Base-by-base conservation (phyloP, 2,329 filamentous ascomycete genomes). In the Tolypocladium inflatum region DNA sequence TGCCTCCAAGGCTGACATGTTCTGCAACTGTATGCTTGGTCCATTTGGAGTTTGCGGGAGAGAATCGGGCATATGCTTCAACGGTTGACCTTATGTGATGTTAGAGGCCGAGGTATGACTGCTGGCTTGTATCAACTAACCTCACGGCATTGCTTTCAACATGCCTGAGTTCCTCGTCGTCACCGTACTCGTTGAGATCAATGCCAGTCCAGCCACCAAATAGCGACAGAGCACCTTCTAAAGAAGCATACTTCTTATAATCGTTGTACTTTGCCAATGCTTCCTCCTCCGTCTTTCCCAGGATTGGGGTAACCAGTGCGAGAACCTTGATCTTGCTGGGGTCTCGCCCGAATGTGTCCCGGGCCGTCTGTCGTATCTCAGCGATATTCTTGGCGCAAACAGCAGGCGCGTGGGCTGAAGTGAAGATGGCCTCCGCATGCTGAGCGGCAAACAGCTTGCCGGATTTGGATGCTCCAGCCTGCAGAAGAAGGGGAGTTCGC, bases 191-290 rank as follows among this genome's bases (percentile, higher is more conserved):
- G 38, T 78, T 74, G 17, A 80, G 63, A 56, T 80, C 77, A 30
- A 80, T 79, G 2, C 78, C 88, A 0, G 87, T 90, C 87, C 87
- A 91, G 1, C 88, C 88, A 23, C 86, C 86, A 64, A 90, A 91
- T 21, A 90, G 70, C 1, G 87, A 84, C 58, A 90, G 67, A 0
- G 86, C 87, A 2, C 88, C 88, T 62, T 80, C 87, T 41, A 71
- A 70, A 2, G 76, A 79, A 1, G 84, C 87, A 65, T 88, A 83
- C 57, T 79, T 77, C 11, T 79, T 75, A 60, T 83, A 84, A 6
- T 88, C 83, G 0, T 76, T 71, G 55, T 86, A 82, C 70, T 89
- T 90, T 8, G 77, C 80, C 59, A 78, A 71, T 0, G 88, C 87
- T 66, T 88, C 86, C 58, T 85, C 83, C 61, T 88, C 80, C 0